Evolutionary conservation across 768 basidiomycete species (phyloP).

Genomic region (Suillus discolor): DNA sequence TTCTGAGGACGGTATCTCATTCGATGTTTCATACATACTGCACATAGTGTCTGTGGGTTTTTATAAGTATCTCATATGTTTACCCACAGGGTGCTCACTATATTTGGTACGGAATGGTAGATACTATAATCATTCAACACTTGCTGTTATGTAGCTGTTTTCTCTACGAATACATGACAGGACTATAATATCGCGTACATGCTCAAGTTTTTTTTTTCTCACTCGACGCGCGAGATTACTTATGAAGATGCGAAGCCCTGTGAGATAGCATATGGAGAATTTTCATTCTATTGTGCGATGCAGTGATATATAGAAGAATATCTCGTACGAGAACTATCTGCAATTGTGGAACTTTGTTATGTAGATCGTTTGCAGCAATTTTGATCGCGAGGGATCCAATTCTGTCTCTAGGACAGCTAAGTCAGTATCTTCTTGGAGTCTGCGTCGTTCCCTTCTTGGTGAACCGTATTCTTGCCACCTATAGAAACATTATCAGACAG

Average conservation of each 20-base stretch:
- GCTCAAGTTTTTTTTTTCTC: background rate
- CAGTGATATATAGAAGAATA: background rate
- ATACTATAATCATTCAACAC: constrained; percentile 4
- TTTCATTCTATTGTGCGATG: background rate
- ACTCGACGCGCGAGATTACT: background rate
- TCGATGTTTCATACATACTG: constrained; percentile 22
- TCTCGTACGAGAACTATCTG: background rate
- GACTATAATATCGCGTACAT: background rate
- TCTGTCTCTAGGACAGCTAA: background rate
- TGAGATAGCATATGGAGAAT: background rate
- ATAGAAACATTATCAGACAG: background rate
- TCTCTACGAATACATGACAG: background rate
- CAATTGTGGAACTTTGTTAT: no score
- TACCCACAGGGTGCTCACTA: constrained; percentile 1
- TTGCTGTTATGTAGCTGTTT: background rate
- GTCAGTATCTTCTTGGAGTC: background rate
- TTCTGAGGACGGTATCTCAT: constrained; percentile 22
- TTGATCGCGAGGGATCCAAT: background rate
- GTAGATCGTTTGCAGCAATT: background rate
- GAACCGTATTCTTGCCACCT: background rate
- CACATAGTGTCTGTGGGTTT: constrained; percentile 36
- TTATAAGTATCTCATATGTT: constrained; percentile 11
- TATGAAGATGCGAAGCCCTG: no score
- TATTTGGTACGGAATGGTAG: background rate
- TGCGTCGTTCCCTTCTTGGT: background rate